phyloP scores from a whole-genome alignment of 306 rosid genomes.

The Rosa lucieae region DNA sequence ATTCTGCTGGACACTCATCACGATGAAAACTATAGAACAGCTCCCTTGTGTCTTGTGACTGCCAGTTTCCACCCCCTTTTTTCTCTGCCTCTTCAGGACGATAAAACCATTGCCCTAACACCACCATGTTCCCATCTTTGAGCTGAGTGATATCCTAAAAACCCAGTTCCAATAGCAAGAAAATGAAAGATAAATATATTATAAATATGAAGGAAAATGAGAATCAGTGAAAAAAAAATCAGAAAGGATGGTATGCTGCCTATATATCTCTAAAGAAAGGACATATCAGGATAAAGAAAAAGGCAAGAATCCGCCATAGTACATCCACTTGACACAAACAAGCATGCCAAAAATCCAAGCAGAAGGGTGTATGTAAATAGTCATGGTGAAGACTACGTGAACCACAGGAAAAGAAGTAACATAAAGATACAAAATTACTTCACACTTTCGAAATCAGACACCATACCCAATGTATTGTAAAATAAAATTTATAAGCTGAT shows the following conservation, averaged over 20 bases:
- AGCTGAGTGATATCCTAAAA: conserved; percentile 71
- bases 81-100: conserved; percentile 97
- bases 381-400: background rate
- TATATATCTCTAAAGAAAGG: background rate
- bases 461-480: background rate
- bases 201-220: background rate
- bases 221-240: conserved; percentile 4
- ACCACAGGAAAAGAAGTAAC: background rate
- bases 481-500: background rate
- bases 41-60: conserved; percentile 88
- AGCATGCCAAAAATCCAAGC: conserved; percentile 8
- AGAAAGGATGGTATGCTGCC: conserved; percentile 16
- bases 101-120: conserved; percentile 95
- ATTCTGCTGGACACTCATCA: conserved; percentile 93
- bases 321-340: background rate
- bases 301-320: background rate
- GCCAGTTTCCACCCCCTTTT: conserved; percentile 87
- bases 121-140: conserved; percentile 58
- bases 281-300: background rate
- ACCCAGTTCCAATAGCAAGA: conserved; percentile 26
- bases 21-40: conserved; percentile 96
- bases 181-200: conserved; percentile 1
- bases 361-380: background rate
- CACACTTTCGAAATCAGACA: background rate
- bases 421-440: background rate